Evolutionary conservation across 1,284 basidiomycete genomes (phyloP).

Genomic region (Mycena citricolor): DNA sequence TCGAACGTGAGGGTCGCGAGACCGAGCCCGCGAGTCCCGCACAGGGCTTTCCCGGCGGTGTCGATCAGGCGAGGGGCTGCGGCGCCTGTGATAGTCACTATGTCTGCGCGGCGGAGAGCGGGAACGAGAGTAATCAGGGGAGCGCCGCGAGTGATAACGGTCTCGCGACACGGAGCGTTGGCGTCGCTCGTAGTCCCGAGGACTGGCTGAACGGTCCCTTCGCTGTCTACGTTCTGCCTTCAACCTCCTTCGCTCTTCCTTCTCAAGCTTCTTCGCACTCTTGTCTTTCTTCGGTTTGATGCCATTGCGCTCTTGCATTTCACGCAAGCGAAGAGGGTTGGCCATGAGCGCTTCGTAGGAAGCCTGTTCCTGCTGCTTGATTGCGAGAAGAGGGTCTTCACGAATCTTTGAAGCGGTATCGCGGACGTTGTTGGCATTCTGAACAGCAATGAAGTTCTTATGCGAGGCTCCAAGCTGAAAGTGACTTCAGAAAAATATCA

Average conservation of each 20-base stretch:
- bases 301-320: constrained; percentile 76
- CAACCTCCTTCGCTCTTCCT: constrained; percentile 55
- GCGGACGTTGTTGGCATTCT: constrained; percentile 88
- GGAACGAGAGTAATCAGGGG: constrained; percentile 34
- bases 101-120: constrained; percentile 22
- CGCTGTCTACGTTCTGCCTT: constrained; percentile 54
- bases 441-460: constrained; percentile 89
- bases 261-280: constrained; percentile 64
- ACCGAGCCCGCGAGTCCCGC: constrained; percentile 15
- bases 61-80: constrained; percentile 15
- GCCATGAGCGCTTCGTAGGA: constrained; percentile 88
- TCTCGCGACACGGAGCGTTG: constrained; percentile 39
- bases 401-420: constrained; percentile 93
- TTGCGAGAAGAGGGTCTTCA: constrained; percentile 93
- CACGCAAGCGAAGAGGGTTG: constrained; percentile 86
- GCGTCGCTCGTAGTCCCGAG: constrained; percentile 31
- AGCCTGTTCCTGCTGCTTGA: constrained; percentile 97
- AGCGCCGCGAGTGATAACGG: constrained; percentile 35
- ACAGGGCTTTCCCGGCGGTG: constrained; percentile 24
- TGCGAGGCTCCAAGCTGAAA: constrained; percentile 76
- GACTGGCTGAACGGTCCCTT: constrained; percentile 38
- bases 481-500: constrained; percentile 1
- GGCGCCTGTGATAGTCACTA: constrained; percentile 21
- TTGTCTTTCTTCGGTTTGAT: constrained; percentile 77
- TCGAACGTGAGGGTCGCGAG: constrained; percentile 18